Conservation (phyloP, 129 eudicot species). For the Glebionis coronaria region DNA sequence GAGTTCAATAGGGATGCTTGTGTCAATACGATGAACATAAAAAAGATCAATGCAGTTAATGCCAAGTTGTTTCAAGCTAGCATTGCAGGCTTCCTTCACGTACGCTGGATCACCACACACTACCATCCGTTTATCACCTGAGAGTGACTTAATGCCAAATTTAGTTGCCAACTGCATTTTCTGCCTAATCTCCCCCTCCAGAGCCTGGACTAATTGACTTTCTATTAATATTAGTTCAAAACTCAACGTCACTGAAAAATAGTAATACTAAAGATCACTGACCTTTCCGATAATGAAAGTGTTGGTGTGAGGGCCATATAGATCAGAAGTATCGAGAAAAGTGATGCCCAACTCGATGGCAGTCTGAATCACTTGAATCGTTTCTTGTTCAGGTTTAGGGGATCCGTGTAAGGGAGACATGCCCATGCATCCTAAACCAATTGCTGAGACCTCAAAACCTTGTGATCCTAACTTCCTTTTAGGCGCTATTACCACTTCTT, state of each 20-base stretch:
- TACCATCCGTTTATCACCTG: constrained; percentile 30
- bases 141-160: constrained; percentile 41
- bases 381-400: constrained; percentile 37
- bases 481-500: constrained; percentile 18
- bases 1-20: constrained; percentile 50
- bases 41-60: constrained; percentile 44
- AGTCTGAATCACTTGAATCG: constrained; percentile 43
- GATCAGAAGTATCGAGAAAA: constrained; percentile 50
- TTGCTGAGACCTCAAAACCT: constrained; percentile 51
- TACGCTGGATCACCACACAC: constrained; percentile 46
- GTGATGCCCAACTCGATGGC: constrained; percentile 50
- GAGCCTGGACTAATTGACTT: constrained; percentile 35
- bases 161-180: constrained; percentile 53
- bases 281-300: constrained; percentile 43
- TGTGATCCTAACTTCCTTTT: constrained; percentile 54
- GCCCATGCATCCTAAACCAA: constrained; percentile 59
- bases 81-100: constrained; percentile 51
- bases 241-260: not conserved
- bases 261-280: not conserved
- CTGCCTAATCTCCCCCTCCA: constrained; percentile 41
- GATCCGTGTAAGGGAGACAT: constrained; percentile 50
- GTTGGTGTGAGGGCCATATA: constrained; percentile 50
- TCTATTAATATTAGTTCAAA: constrained; percentile 5
- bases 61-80: constrained; percentile 55
- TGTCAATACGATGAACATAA: constrained; percentile 56